These are phyloP conservation scores for Irpex lacteus DNA, from an alignment of 1,284 basidiomycete genomes.

Conservation along the genomic window DNA sequence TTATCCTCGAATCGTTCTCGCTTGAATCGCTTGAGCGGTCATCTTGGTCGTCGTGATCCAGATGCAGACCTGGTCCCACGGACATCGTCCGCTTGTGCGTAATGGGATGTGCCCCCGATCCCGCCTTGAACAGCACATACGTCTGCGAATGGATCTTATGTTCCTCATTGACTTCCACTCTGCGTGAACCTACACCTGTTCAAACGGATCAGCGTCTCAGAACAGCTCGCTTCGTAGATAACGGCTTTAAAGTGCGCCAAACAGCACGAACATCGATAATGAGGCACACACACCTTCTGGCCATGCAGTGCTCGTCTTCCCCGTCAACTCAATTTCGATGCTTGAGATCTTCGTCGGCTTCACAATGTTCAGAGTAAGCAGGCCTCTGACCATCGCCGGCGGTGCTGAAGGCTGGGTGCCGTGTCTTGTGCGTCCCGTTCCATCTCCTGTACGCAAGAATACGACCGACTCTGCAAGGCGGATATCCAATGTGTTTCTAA, in stretches of 20 bases:
- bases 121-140: constrained; percentile 70
- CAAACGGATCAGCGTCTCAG: constrained; percentile 5
- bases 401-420: constrained; percentile 47
- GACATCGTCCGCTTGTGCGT: constrained; percentile 62
- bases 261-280: neutral
- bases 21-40: constrained; percentile 33
- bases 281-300: constrained; percentile 69
- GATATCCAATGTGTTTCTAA: constrained; percentile 51
- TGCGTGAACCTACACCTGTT: constrained; percentile 74
- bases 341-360: constrained; percentile 88
- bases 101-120: constrained; percentile 29
- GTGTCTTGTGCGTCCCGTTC: constrained; percentile 39
- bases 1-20: constrained; percentile 15
- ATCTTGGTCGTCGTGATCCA: constrained; percentile 36
- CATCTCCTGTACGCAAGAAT: constrained; percentile 62
- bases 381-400: constrained; percentile 84
- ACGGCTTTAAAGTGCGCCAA: neutral
- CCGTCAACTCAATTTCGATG: constrained; percentile 80
- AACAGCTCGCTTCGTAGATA: constrained; percentile 5
- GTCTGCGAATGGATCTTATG: constrained; percentile 74
- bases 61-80: constrained; percentile 67
- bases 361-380: constrained; percentile 76
- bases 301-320: constrained; percentile 67
- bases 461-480: constrained; percentile 82
- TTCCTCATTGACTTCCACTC: constrained; percentile 81